These are phyloP conservation scores for Haematococcus lacustris DNA, from an alignment of 139 green algal genomes.

Conservation along the genomic window DNA sequence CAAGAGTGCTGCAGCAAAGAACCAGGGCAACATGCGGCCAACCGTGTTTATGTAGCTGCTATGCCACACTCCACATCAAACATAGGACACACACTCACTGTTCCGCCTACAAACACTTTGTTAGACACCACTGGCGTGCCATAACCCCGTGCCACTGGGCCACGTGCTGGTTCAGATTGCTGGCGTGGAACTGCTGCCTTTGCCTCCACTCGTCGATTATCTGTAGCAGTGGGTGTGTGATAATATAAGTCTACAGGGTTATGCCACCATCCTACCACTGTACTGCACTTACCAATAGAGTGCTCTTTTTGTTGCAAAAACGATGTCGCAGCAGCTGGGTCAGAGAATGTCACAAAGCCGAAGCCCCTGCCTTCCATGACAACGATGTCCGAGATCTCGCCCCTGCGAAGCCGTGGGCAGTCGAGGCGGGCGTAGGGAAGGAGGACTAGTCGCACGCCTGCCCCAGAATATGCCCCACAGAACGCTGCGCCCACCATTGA, in stretches of 20 bases:
- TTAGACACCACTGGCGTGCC: slow-evolving; percentile 28
- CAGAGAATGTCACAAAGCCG: slow-evolving; percentile 67
- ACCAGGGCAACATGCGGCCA: background rate
- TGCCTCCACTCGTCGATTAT: slow-evolving; percentile 59
- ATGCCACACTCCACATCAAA: background rate
- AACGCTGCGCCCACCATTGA: slow-evolving; percentile 38
- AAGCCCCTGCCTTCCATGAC: slow-evolving; percentile 68
- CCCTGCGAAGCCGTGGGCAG: too few relatives aligned
- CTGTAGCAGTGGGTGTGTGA: slow-evolving; percentile 4
- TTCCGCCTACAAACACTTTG: slow-evolving; percentile 72
- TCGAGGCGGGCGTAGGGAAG: too few relatives aligned
- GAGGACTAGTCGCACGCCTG: too few relatives aligned
- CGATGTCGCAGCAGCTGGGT: slow-evolving; percentile 32
- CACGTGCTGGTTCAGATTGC: background rate
- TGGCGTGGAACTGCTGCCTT: slow-evolving; percentile 63
- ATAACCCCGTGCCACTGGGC: slow-evolving; percentile 8
- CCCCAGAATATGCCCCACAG: too few relatives aligned
- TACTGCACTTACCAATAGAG: background rate
- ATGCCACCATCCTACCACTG: background rate
- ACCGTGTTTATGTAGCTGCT: background rate
- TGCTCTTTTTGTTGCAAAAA: slow-evolving; percentile 49
- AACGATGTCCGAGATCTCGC: slow-evolving; percentile 53
- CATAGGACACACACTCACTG: slow-evolving; percentile 22
- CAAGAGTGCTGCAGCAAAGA: background rate
- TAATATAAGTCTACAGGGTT: background rate